These are phyloP conservation scores for Cyclospora cayetanensis DNA, from an alignment of 169 alveolate species.

Conservation along the genomic window DNA sequence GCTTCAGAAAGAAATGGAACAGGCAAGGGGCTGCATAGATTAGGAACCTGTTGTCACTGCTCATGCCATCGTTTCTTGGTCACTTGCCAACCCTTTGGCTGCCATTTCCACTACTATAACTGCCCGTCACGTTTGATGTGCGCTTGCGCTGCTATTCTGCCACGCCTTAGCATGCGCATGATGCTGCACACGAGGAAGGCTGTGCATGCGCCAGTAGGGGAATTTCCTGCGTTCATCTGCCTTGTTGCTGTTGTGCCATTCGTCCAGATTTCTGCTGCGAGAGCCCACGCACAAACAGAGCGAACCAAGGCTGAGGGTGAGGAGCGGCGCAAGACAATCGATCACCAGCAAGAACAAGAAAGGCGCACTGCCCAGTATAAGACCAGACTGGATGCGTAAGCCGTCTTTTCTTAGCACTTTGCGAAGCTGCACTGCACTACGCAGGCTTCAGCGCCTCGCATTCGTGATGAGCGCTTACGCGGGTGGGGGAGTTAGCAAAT, in stretches of 20 bases:
- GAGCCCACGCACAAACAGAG: constrained; percentile 81
- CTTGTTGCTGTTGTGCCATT: too few species aligned
- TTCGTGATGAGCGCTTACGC: too few species aligned
- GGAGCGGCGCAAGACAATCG: constrained; percentile 91
- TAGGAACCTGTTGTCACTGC: neutral
- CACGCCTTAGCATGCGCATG: too few species aligned
- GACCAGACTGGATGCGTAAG: constrained; percentile 90
- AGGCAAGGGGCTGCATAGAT: constrained; percentile 65
- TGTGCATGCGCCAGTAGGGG: too few species aligned
- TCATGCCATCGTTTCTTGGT: neutral
- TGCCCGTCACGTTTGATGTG: too few species aligned
- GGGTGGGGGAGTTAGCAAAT: neutral
- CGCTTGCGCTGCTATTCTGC: too few species aligned
- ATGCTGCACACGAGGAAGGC: too few species aligned
- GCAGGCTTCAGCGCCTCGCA: too few species aligned
- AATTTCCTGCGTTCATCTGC: too few species aligned
- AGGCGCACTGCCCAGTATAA: constrained; percentile 94
- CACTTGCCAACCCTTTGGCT: neutral
- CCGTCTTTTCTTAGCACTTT: too few species aligned
- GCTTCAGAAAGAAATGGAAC: constrained; percentile 89
- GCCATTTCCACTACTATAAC: too few species aligned
- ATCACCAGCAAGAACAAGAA: constrained; percentile 94
- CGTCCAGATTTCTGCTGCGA: constrained; percentile 73
- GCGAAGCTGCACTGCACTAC: too few species aligned
- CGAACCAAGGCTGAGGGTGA: constrained; percentile 89